These are phyloP conservation scores for Monosporozyma aerobia DNA, from an alignment of 805 yeast genomes.

Conservation along the genomic window DNA sequence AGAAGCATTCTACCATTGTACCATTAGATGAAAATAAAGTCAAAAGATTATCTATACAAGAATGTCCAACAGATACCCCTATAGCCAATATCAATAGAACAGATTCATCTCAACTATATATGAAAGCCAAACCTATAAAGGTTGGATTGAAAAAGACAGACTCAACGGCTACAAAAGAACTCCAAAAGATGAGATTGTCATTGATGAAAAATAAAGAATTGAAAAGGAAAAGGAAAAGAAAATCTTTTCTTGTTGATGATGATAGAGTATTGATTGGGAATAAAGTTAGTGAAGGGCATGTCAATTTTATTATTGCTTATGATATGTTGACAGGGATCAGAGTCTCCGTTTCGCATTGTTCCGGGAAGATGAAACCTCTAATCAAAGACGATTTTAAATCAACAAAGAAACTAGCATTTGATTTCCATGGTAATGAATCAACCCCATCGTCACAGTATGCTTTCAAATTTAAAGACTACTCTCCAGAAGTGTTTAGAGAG, in stretches of 20 bases:
- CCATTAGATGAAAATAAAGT: slow-evolving; percentile 17
- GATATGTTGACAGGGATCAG: slow-evolving; percentile 96
- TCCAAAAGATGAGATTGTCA: slow-evolving; percentile 42
- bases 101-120: slow-evolving; percentile 4
- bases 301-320: slow-evolving; percentile 86
- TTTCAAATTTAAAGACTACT: slow-evolving; percentile 92
- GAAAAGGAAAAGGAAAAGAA: slow-evolving; percentile 31
- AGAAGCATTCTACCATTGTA: slow-evolving; percentile 29
- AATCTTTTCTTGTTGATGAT: slow-evolving; percentile 40
- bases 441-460: slow-evolving; percentile 93
- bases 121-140: slow-evolving; percentile 6
- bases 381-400: slow-evolving; percentile 57
- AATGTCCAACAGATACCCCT: background rate
- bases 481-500: slow-evolving; percentile 89
- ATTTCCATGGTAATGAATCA: slow-evolving; percentile 73
- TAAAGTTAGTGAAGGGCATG: slow-evolving; percentile 86
- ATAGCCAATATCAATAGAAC: background rate
- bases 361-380: slow-evolving; percentile 72
- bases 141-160: slow-evolving; percentile 27
- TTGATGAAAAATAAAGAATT: slow-evolving; percentile 36
- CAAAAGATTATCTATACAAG: background rate
- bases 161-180: slow-evolving; percentile 34
- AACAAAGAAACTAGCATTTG: slow-evolving; percentile 77
- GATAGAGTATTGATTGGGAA: slow-evolving; percentile 59
- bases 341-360: slow-evolving; percentile 86